phyloP scores from a whole-genome alignment of 1,284 basidiomycete genomes.

The Ganoderma lucidum region DNA sequence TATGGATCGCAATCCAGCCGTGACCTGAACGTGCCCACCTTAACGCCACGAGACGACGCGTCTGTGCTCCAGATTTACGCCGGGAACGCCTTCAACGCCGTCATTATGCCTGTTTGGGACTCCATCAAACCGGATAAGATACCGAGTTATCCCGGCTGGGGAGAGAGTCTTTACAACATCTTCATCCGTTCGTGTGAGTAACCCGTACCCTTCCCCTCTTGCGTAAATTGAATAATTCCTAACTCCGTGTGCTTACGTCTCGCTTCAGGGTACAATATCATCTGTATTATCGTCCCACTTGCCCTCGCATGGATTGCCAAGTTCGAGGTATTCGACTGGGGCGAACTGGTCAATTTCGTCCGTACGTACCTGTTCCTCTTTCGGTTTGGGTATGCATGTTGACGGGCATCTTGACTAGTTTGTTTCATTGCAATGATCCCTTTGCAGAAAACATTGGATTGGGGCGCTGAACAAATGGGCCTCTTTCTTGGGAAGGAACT shows the following conservation, averaged over 20 bases:
- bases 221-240: not conserved
- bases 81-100: constrained; percentile 6
- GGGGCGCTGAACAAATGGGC: constrained; percentile 67
- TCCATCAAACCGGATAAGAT: constrained; percentile 3
- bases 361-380: constrained; percentile 42
- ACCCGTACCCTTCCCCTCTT: not conserved
- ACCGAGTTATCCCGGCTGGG: not conserved
- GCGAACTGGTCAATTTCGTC: constrained; percentile 44
- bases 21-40: not conserved
- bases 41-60: not conserved
- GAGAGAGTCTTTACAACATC: not conserved
- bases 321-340: constrained; percentile 44
- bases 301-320: constrained; percentile 72
- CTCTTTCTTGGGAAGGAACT: constrained; percentile 63
- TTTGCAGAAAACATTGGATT: constrained; percentile 64
- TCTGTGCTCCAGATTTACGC: not conserved
- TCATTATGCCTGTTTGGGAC: constrained; percentile 7
- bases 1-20: not conserved
- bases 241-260: not conserved
- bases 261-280: constrained; percentile 61
- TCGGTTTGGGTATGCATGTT: not conserved
- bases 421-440: constrained; percentile 65
- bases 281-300: constrained; percentile 58
- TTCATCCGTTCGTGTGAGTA: constrained; percentile 9
- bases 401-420: constrained; percentile 45